Conservation (phyloP, 306 rosid genomes). For the Trifolium fragiferum region DNA sequence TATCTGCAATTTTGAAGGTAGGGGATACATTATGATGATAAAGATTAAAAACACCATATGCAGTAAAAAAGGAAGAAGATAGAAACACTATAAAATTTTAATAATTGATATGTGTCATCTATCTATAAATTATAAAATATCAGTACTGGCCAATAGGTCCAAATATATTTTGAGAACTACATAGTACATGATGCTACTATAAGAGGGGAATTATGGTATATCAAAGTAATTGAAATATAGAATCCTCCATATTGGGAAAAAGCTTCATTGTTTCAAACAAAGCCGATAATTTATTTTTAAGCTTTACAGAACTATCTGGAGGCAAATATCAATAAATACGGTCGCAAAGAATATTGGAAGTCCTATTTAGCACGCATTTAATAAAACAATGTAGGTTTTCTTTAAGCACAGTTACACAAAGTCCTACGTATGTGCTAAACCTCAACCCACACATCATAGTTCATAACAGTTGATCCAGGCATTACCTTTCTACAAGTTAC, state of each 20-base stretch:
- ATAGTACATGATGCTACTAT: conserved; percentile 12
- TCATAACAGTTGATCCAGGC: conserved; percentile 34
- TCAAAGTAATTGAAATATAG: conserved; percentile 15
- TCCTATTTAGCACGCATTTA: conserved; percentile 7
- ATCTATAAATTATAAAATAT: background rate
- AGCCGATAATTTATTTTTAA: conserved; percentile 3
- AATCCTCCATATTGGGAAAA: conserved; percentile 23
- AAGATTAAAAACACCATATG: conserved; percentile 7
- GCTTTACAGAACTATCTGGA: conserved; percentile 30
- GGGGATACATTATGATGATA: conserved; percentile 27
- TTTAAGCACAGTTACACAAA: background rate
- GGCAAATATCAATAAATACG: conserved; percentile 8
- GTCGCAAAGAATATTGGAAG: background rate
- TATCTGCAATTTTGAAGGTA: conserved; percentile 66
- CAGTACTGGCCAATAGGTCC: conserved; percentile 18
- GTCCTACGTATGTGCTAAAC: conserved; percentile 27
- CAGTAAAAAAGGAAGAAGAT: conserved; percentile 11
- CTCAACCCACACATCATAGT: conserved; percentile 15
- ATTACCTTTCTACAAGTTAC: conserved; percentile 97
- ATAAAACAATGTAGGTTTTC: conserved; percentile 34
- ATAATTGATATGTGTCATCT: background rate
- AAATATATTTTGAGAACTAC: conserved; percentile 3
- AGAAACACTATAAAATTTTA: conserved; percentile 8
- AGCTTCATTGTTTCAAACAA: conserved; percentile 5
- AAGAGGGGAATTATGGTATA: background rate